These are phyloP conservation scores for Colletotrichum sp. DNA, from an alignment of 2,329 filamentous ascomycete genomes.

Conservation along the genomic window DNA sequence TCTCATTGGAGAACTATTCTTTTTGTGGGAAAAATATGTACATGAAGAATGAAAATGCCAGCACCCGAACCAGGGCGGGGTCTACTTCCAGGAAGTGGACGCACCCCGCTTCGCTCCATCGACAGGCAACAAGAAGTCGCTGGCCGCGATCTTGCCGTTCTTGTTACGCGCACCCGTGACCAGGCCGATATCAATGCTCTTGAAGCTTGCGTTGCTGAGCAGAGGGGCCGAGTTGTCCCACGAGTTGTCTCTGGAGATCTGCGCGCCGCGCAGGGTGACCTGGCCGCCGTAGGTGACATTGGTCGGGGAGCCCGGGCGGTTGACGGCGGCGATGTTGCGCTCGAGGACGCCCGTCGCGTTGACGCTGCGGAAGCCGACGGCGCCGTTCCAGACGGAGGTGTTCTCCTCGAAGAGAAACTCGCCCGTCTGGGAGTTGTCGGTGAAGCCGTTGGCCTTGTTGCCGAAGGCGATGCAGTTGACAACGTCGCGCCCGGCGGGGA, in stretches of 20 bases:
- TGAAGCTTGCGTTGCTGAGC: slow-evolving; percentile 10
- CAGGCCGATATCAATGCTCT: slow-evolving; percentile 8
- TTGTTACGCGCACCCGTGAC: slow-evolving; percentile 6
- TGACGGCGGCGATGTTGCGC: slow-evolving; percentile 16
- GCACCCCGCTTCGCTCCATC: slow-evolving; percentile 10
- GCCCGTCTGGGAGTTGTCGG: slow-evolving; percentile 35
- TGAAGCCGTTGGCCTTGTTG: slow-evolving; percentile 50
- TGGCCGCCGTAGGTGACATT: slow-evolving; percentile 10
- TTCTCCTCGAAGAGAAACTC: slow-evolving; percentile 7
- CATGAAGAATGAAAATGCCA: neutral
- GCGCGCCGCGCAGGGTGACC: neutral
- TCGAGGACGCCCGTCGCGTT: slow-evolving; percentile 12
- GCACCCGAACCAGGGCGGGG: neutral
- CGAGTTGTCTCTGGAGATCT: slow-evolving; percentile 6
- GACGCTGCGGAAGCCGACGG: slow-evolving; percentile 11
- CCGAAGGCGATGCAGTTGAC: slow-evolving; percentile 49
- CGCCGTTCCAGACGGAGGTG: slow-evolving; percentile 7
- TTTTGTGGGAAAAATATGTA: neutral
- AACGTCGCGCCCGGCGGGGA: slow-evolving; percentile 45
- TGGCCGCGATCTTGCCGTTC: slow-evolving; percentile 16
- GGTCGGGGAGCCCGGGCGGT: neutral
- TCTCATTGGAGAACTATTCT: neutral
- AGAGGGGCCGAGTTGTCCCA: neutral
- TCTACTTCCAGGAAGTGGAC: slow-evolving; percentile 14
- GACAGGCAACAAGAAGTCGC: slow-evolving; percentile 12